Evolutionary conservation across 169 alveolate genomes (phyloP).

Genomic region (Plasmodium relictum): DNA sequence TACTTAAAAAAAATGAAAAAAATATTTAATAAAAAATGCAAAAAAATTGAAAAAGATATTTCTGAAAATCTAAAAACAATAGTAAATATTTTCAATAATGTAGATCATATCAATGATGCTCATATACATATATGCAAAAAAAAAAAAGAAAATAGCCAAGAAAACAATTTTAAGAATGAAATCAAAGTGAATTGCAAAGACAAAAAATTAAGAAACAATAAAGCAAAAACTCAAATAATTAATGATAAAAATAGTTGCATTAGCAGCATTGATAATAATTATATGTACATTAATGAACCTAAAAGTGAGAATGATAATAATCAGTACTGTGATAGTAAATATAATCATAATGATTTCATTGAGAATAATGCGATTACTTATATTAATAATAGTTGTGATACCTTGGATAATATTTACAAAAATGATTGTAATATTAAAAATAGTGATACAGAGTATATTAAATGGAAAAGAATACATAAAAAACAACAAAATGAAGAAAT

Average conservation of each 20-base stretch:
- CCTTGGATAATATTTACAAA: too few species aligned
- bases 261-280: neutral
- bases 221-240: neutral
- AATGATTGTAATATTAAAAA: too few species aligned
- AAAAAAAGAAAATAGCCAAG: neutral
- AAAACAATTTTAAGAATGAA: conserved; percentile 1
- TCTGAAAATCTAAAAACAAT: conserved; percentile 14
- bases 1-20: conserved; percentile 48
- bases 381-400: too few species aligned
- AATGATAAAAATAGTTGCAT: neutral
- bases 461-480: too few species aligned
- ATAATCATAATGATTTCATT: neutral
- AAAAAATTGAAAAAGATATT: conserved; percentile 40
- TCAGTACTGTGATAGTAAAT: neutral
- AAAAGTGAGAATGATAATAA: neutral
- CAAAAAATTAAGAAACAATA: neutral
- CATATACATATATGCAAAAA: neutral
- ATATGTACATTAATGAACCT: neutral
- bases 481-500: too few species aligned
- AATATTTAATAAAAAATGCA: conserved; percentile 21
- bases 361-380: too few species aligned
- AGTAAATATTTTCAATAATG: conserved; percentile 2
- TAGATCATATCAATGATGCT: neutral
- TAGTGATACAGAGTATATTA: too few species aligned
- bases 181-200: neutral